These are phyloP conservation scores for Beta corolliflora DNA, from an alignment of 179 eudicot species.

Conservation along the genomic window DNA sequence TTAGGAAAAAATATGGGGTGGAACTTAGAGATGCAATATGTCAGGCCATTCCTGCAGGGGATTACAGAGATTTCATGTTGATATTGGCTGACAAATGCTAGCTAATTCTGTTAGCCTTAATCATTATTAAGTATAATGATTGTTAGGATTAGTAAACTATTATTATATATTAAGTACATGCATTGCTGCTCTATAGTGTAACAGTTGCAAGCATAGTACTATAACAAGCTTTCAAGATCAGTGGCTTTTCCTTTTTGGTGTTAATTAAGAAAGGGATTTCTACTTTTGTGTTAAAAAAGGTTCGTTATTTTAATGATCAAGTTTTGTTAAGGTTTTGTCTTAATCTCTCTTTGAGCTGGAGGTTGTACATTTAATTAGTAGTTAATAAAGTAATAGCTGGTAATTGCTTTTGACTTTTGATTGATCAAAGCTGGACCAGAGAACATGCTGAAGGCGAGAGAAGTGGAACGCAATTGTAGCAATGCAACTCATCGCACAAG, in stretches of 20 bases:
- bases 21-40: constrained; percentile 49
- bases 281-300: not conserved
- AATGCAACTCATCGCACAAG: not conserved
- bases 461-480: not conserved
- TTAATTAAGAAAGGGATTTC: not conserved
- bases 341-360: not conserved
- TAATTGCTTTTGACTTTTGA: not conserved
- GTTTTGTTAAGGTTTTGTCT: not conserved
- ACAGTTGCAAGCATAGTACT: not conserved
- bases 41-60: constrained; percentile 49
- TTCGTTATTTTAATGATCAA: not conserved
- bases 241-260: too few species aligned
- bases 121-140: not conserved
- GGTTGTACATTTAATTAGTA: not conserved
- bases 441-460: not conserved
- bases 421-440: not conserved
- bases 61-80: constrained; percentile 54
- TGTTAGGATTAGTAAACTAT: not conserved
- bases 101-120: not conserved
- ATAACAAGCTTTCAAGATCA: not conserved
- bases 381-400: not conserved
- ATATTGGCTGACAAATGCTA: constrained; percentile 33
- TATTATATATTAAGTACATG: not conserved
- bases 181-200: not conserved
- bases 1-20: constrained; percentile 44